A percentile compares a stretch with the other conserved stretches of the same genome.
These are phyloP conservation scores for Calonectria pseudoreteaudii DNA, from an alignment of 2,329 filamentous ascomycete species.

Conservation along the genomic window DNA sequence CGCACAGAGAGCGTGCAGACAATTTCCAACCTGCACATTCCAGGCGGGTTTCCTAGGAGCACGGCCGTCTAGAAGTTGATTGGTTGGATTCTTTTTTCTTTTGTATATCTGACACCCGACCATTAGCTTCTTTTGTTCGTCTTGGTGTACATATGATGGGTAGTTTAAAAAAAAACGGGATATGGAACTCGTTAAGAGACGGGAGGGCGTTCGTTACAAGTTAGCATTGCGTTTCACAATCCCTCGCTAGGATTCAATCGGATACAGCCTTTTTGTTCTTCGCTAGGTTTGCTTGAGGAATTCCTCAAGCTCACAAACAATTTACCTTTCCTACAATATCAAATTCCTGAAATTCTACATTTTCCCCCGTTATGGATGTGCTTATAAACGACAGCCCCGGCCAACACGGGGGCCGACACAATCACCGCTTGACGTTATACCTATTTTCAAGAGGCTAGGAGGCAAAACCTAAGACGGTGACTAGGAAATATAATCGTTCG, in stretches of 20 bases:
- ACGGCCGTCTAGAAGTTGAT: constrained; percentile 55
- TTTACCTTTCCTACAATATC: background rate
- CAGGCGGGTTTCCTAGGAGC: constrained; percentile 71
- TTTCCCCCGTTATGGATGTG: background rate
- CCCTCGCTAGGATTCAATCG: constrained; percentile 35
- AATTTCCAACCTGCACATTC: constrained; percentile 76
- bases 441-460: background rate
- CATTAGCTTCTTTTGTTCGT: constrained; percentile 21
- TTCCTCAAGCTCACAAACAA: background rate
- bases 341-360: background rate
- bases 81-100: constrained; percentile 24
- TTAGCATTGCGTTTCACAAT: constrained; percentile 23
- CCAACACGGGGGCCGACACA: background rate
- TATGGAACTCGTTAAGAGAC: constrained; percentile 12
- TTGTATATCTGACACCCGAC: constrained; percentile 17
- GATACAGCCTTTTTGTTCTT: background rate
- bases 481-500: background rate
- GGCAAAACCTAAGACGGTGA: background rate
- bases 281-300: background rate
- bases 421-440: background rate
- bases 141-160: constrained; percentile 20
- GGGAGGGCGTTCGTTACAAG: constrained; percentile 39
- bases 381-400: background rate
- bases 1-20: constrained; percentile 62
- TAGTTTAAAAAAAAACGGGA: constrained; percentile 22